Conservation (phyloP, 345 rosid genomes). For the Turritis glabra region DNA sequence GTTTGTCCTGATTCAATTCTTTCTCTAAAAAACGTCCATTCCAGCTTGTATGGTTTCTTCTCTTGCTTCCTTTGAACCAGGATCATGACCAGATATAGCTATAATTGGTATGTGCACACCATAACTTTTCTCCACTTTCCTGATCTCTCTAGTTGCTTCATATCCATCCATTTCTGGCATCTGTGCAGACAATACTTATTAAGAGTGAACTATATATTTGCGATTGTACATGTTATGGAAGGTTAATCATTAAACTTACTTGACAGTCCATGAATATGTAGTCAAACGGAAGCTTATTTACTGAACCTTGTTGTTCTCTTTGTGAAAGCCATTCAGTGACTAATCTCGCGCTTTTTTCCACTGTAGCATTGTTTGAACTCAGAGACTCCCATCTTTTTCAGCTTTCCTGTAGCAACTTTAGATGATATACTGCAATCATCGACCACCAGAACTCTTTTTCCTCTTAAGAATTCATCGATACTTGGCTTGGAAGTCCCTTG, state of each 20-base stretch:
- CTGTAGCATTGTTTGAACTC: slow-evolving; percentile 45
- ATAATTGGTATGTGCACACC: slow-evolving; percentile 66
- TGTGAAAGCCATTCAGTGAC: slow-evolving; percentile 39
- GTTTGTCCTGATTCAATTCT: slow-evolving; percentile 32
- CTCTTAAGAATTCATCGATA: slow-evolving; percentile 42
- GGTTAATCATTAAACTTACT: slow-evolving; percentile 40
- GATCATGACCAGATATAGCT: slow-evolving; percentile 62
- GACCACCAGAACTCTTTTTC: slow-evolving; percentile 60
- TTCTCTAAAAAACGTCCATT: slow-evolving; percentile 63
- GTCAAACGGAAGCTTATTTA: slow-evolving; percentile 50
- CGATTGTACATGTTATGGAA: not conserved
- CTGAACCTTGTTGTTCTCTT: slow-evolving; percentile 24
- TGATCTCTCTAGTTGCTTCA: slow-evolving; percentile 62
- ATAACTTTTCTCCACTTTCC: slow-evolving; percentile 52
- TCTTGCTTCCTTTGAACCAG: slow-evolving; percentile 37
- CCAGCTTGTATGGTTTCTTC: slow-evolving; percentile 50
- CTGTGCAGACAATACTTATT: slow-evolving; percentile 35
- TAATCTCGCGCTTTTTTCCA: slow-evolving; percentile 56
- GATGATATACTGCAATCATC: slow-evolving; percentile 48
- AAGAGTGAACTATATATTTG: not conserved
- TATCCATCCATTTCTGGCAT: slow-evolving; percentile 79
- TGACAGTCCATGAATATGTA: slow-evolving; percentile 83
- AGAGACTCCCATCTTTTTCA: slow-evolving; percentile 56
- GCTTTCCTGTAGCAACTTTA: slow-evolving; percentile 26
- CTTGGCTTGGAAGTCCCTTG: slow-evolving; percentile 11